Evolutionary conservation across 2,329 filamentous ascomycete genomes (phyloP), one percentile per base, ranked within the genome.

Genomic region (Daldinia sp.): DNA sequence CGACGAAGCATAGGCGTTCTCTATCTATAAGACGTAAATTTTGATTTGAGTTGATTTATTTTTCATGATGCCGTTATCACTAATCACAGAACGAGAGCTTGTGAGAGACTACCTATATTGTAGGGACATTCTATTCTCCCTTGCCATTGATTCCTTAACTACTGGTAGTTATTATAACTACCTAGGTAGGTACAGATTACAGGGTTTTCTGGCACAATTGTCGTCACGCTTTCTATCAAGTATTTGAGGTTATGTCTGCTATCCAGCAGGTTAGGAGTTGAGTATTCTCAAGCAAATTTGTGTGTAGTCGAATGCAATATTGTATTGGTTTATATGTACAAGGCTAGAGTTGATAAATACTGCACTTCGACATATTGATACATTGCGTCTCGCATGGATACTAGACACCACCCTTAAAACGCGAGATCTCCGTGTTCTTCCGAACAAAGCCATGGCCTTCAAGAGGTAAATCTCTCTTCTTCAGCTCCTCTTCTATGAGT

Each of bases 401-500:
- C 74, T 74, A 84, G 37, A 70, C 68, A 70, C 79, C 81, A 20
- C 83, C 83, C 68, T 74, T 74, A 30, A 85, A 69, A 77, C 82
- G 83, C n/a, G 78, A 72, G 60, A 79, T 74, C 77, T 86, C 84
- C 75, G 77, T 82, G 70, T 81, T 81, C 76, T 79, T 81, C 13
- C 76, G 72, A 54, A 79, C 71, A 6, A 78, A 78, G 7, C 77
- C 79, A 54, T 82, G 81, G 2, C 87, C 88, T 3, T 81, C 82
- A 15, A 88, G 81, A 6, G 90, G 88, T 72, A 94, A 78, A 15
- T 86, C 86, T 63, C 90, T 84, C 77, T 87, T 85, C 75, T 81
- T 81, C 70, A 95, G 82, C 80, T 93, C 91, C 75, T 89, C 83
- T 78, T 92, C 87, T 75, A 95, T 93, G 56, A 94, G 79, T 87